These are phyloP conservation scores for Penicillium pulvis DNA, from an alignment of 495 filamentous ascomycete species.

Conservation along the genomic window DNA sequence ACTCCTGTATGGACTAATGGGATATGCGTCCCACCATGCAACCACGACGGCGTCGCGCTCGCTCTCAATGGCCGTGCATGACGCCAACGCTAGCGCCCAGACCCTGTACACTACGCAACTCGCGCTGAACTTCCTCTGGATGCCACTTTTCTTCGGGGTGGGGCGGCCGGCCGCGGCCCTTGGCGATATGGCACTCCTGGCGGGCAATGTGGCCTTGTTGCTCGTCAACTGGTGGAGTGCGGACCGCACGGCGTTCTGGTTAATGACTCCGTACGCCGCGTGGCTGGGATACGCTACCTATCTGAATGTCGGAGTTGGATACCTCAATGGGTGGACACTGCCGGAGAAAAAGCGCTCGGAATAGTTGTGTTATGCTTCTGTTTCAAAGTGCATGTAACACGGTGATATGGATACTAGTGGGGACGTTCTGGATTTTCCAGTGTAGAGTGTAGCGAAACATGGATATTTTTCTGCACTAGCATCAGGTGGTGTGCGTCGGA, in stretches of 20 bases:
- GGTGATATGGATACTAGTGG: background rate
- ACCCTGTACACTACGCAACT: conserved; percentile 85
- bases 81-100: conserved; percentile 31
- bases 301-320: conserved; percentile 22
- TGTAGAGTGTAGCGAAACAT: background rate
- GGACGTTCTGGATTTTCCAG: background rate
- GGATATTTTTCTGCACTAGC: background rate
- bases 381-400: background rate
- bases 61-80: conserved; percentile 30
- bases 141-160: conserved; percentile 87
- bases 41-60: conserved; percentile 56
- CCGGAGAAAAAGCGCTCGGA: conserved; percentile 15
- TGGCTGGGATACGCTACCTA: conserved; percentile 76
- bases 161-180: conserved; percentile 72
- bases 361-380: background rate
- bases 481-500: conserved; percentile 5
- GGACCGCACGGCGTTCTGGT: conserved; percentile 70
- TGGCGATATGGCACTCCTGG: conserved; percentile 71
- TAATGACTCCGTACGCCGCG: conserved; percentile 73
- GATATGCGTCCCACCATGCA: conserved; percentile 78
- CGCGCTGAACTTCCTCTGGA: conserved; percentile 82
- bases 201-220: conserved; percentile 68
- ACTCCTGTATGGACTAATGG: conserved; percentile 82
- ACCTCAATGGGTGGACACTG: conserved; percentile 26
- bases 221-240: conserved; percentile 73